A percentile compares a stretch with the other conserved stretches of the same genome.
phyloP scores from a whole-genome alignment of 805 yeast species.

The Metschnikowia continentalis region DNA sequence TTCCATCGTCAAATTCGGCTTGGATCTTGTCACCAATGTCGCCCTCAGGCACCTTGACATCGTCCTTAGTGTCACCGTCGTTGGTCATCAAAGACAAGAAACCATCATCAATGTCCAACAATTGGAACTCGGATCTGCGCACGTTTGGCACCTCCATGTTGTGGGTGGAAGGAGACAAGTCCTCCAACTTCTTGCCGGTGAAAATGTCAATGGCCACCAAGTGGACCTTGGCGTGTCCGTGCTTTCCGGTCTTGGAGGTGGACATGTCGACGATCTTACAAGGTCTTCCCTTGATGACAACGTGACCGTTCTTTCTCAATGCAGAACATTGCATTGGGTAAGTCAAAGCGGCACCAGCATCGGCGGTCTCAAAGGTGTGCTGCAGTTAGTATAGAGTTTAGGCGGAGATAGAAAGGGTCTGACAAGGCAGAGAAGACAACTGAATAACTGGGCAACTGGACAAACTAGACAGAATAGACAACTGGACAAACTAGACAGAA shows the following conservation, averaged over 20 bases:
- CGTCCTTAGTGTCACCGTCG: conserved; percentile 99
- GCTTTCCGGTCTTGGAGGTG: conserved; percentile 99
- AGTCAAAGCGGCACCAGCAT: conserved; percentile 98
- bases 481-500: too few relatives aligned
- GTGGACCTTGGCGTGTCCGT: conserved; percentile 99
- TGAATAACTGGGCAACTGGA: too few relatives aligned
- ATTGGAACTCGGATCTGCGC: conserved; percentile 91
- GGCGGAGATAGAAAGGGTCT: too few relatives aligned
- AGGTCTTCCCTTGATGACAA: conserved; percentile 97
- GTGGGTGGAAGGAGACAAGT: conserved; percentile 99
- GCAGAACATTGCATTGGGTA: conserved; percentile 99
- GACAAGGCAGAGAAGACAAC: too few relatives aligned
- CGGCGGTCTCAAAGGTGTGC: conserved; percentile 96
- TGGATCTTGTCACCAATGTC: conserved; percentile 93
- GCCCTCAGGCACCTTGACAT: conserved; percentile 97
- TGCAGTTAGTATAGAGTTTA: conserved; percentile 31
- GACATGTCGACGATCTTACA: conserved; percentile 99
- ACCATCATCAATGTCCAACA: conserved; percentile 97
- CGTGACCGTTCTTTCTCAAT: conserved; percentile 99
- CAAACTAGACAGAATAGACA: too few relatives aligned
- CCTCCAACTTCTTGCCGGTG: conserved; percentile 99
- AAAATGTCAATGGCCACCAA: conserved; percentile 98
- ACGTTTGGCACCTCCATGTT: conserved; percentile 99
- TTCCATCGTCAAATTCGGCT: conserved; percentile 94
- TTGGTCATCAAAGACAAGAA: conserved; percentile 93